These are phyloP conservation scores for Asparagopsis taxiformis DNA, from an alignment of 31 red algal genomes.

Conservation along the genomic window DNA sequence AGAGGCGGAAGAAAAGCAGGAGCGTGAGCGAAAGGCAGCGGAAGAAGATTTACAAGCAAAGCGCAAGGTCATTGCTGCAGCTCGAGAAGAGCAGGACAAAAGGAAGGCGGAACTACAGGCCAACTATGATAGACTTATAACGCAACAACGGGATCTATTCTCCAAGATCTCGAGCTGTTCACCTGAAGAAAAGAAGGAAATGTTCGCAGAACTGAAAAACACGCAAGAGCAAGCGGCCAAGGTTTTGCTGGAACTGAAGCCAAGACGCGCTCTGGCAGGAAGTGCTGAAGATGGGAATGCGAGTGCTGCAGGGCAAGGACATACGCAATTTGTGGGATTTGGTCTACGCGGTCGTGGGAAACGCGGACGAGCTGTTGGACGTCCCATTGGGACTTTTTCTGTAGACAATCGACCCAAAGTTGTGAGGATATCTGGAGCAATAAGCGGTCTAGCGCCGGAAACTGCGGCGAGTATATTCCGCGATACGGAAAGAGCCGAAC, in stretches of 20 bases:
- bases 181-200: constrained; percentile 38
- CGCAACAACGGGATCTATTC: no score
- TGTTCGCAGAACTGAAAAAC: constrained; percentile 13
- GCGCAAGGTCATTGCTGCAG: constrained; percentile 45
- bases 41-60: constrained; percentile 58
- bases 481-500: no score
- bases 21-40: constrained; percentile 34
- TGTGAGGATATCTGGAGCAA: no score
- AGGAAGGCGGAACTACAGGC: constrained; percentile 13
- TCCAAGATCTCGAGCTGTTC: no score
- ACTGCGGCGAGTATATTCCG: no score
- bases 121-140: constrained; percentile 26
- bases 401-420: no score
- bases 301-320: constrained; percentile 5
- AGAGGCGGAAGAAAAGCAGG: constrained; percentile 16
- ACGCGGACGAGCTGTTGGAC: no score
- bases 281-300: constrained; percentile 11
- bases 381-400: no score
- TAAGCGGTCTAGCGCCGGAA: no score
- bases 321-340: no score
- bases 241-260: constrained; percentile 12
- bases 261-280: constrained; percentile 29
- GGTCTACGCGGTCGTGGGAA: no score
- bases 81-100: constrained; percentile 44
- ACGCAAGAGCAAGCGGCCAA: constrained; percentile 22